These are phyloP conservation scores for Aspergillus nanangensis DNA, from an alignment of 495 filamentous ascomycete genomes.

Conservation along the genomic window DNA sequence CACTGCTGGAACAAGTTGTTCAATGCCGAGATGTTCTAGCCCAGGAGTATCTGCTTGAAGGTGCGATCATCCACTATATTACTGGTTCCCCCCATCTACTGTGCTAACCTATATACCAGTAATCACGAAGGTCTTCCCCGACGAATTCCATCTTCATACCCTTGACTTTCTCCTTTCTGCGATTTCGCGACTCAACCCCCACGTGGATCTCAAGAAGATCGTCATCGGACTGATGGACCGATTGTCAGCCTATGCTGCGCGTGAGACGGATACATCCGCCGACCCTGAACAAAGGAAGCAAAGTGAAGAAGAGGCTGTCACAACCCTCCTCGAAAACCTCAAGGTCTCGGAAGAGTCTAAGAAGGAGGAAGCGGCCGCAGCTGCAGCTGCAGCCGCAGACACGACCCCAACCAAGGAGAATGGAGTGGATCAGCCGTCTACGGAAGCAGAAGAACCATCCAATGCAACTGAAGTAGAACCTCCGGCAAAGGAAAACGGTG, in stretches of 20 bases:
- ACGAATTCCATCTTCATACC: slow-evolving; percentile 96
- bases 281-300: slow-evolving; percentile 69
- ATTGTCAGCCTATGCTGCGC: slow-evolving; percentile 83
- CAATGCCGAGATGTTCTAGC: slow-evolving; percentile 96
- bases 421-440: slow-evolving; percentile 36
- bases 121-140: slow-evolving; percentile 97
- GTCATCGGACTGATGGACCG: slow-evolving; percentile 98
- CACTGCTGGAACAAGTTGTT: slow-evolving; percentile 92
- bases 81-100: no score
- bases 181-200: slow-evolving; percentile 84
- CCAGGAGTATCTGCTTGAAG: slow-evolving; percentile 94
- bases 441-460: slow-evolving; percentile 17
- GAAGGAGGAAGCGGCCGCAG: no score
- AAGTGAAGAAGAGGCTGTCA: slow-evolving; percentile 78
- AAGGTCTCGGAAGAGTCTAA: slow-evolving; percentile 60
- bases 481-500: slow-evolving; percentile 14
- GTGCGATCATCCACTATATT: no score
- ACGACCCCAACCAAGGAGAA: slow-evolving; percentile 37
- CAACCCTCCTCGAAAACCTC: slow-evolving; percentile 70
- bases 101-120: slow-evolving; percentile 48
- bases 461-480: slow-evolving; percentile 18
- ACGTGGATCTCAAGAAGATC: slow-evolving; percentile 96
- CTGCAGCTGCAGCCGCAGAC: slow-evolving; percentile 28
- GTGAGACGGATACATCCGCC: slow-evolving; percentile 75
- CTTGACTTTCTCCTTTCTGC: slow-evolving; percentile 90